phyloP scores from a whole-genome alignment of 352 stramenopile genomes.

The Pythium phragmitis region DNA sequence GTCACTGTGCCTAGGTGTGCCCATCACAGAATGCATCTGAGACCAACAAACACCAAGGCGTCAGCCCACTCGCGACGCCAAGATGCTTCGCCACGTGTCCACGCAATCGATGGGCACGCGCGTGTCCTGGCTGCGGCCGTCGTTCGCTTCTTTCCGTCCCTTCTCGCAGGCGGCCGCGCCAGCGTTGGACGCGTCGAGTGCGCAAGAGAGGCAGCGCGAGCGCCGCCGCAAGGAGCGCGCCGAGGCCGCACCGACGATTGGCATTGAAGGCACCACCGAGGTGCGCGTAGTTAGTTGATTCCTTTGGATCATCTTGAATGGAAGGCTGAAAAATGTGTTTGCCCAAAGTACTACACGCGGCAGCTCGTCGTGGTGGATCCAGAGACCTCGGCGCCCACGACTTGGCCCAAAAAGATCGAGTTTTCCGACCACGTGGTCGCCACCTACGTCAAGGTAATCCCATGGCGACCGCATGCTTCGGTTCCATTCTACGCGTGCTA shows the following conservation, averaged over 20 bases:
- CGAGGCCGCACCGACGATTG: slow-evolving; percentile 21
- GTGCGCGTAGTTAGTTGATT: background rate
- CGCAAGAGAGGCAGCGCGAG: slow-evolving; percentile 10
- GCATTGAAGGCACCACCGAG: slow-evolving; percentile 55
- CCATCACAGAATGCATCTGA: background rate
- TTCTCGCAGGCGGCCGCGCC: background rate
- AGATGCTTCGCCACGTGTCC: slow-evolving; percentile 5
- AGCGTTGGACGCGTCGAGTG: background rate
- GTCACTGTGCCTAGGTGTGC: no score
- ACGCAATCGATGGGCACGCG: slow-evolving; percentile 4
- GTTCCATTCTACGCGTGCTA: background rate
- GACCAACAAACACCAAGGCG: background rate
- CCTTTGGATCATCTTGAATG: background rate
- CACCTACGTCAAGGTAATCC: slow-evolving; percentile 34
- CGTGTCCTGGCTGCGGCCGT: background rate
- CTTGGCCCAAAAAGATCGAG: slow-evolving; percentile 76
- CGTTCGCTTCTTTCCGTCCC: background rate
- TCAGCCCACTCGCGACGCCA: background rate
- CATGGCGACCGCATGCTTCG: background rate
- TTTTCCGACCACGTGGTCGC: slow-evolving; percentile 59
- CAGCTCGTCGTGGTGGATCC: slow-evolving; percentile 64
- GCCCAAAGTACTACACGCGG: slow-evolving; percentile 44
- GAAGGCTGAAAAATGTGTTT: background rate
- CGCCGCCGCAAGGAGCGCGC: slow-evolving; percentile 12
- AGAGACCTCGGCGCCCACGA: slow-evolving; percentile 32